Evolutionary conservation across 2,329 filamentous ascomycete species (phyloP).

Genomic region (Cordyceps cateniannulata): DNA sequence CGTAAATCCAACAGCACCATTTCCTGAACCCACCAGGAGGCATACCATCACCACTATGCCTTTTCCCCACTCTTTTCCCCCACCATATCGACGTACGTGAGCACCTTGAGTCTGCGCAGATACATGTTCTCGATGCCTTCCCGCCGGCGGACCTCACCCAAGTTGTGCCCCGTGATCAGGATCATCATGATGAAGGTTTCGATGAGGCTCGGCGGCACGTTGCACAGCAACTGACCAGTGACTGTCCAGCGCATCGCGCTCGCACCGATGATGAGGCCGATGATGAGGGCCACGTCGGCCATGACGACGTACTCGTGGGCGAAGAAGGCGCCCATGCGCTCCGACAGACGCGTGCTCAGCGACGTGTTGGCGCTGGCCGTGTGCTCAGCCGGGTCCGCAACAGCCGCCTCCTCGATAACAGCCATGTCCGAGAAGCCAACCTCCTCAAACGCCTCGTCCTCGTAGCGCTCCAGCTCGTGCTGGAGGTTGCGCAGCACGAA

Average conservation of each 20-base stretch:
- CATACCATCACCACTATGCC: background rate
- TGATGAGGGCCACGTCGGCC: slow-evolving; percentile 15
- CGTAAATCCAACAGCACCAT: background rate
- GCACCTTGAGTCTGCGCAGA: slow-evolving; percentile 29
- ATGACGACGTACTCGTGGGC: slow-evolving; percentile 18
- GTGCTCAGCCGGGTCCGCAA: slow-evolving; percentile 3
- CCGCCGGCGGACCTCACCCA: slow-evolving; percentile 17
- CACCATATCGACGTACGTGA: slow-evolving; percentile 31
- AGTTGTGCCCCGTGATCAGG: slow-evolving; percentile 20
- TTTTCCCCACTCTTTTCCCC: slow-evolving; percentile 16
- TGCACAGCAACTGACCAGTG: slow-evolving; percentile 20
- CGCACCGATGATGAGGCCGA: slow-evolving; percentile 18
- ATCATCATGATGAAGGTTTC: slow-evolving; percentile 23
- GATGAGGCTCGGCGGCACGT: slow-evolving; percentile 19
- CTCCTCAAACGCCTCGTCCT: slow-evolving; percentile 15
- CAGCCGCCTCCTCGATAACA: slow-evolving; percentile 13
- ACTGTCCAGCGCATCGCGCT: slow-evolving; percentile 20
- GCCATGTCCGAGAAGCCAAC: slow-evolving; percentile 13
- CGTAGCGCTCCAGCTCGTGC: slow-evolving; percentile 19
- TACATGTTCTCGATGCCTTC: slow-evolving; percentile 29
- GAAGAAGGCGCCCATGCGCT: slow-evolving; percentile 17
- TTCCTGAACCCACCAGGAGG: background rate
- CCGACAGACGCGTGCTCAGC: slow-evolving; percentile 16
- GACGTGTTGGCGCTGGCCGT: background rate
- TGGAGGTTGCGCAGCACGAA: slow-evolving; percentile 41